Conservation (phyloP, 305 asterid species). For the Fraxinus latifolia region DNA sequence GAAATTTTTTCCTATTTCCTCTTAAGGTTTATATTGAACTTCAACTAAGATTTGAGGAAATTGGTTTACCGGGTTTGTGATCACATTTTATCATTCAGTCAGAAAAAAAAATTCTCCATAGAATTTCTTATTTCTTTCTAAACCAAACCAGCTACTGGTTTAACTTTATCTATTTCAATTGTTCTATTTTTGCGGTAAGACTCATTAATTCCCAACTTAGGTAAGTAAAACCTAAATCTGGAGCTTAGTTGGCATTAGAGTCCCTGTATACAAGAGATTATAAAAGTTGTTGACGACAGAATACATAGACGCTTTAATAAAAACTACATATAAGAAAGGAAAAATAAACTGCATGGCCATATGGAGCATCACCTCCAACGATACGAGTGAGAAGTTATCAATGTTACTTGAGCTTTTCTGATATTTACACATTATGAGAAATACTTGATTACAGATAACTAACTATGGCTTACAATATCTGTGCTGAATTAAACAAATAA, state of each 20-base stretch:
- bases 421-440: background rate
- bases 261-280: background rate
- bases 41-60: background rate
- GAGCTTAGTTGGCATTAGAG: background rate
- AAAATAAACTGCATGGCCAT: background rate
- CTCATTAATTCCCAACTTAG: background rate
- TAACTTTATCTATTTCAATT: background rate
- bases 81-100: background rate
- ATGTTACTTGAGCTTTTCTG: background rate
- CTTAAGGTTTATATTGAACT: background rate
- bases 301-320: background rate
- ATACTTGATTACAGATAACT: background rate
- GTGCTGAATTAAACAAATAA: background rate
- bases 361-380: background rate
- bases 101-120: background rate
- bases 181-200: background rate
- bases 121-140: background rate
- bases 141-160: background rate
- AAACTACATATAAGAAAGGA: background rate
- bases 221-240: background rate
- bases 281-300: background rate
- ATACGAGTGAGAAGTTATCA: background rate
- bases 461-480: background rate
- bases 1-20: background rate
- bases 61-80: background rate